These are phyloP conservation scores for Mycena citricolor DNA, from an alignment of 1,284 basidiomycete genomes.

Conservation along the genomic window DNA sequence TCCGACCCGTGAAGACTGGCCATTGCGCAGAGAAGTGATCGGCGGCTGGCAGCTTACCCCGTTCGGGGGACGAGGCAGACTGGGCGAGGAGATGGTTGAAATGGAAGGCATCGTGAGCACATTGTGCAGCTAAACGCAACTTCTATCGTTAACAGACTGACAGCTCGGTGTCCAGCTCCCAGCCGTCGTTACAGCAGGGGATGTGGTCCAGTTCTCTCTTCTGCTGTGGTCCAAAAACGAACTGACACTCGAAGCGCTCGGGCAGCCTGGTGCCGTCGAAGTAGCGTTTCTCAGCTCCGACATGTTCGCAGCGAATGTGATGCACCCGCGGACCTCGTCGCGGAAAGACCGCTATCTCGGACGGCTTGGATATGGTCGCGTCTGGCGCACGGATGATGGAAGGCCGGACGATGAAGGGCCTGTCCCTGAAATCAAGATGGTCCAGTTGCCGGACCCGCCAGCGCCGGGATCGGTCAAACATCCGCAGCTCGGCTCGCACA, in stretches of 20 bases:
- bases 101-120: conserved; percentile 19
- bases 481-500: too few species aligned
- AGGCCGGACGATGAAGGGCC: conserved; percentile 9
- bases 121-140: too few species aligned
- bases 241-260: conserved; percentile 19
- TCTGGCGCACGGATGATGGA: conserved; percentile 17
- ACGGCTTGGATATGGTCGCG: conserved; percentile 11
- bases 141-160: not conserved
- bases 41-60: conserved; percentile 21
- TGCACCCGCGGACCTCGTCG: conserved; percentile 15
- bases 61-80: conserved; percentile 17
- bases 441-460: conserved; percentile 10
- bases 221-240: conserved; percentile 12
- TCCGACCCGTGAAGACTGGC: conserved; percentile 22
- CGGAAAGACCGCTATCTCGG: conserved; percentile 16
- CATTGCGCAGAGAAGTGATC: conserved; percentile 15
- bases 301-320: conserved; percentile 15
- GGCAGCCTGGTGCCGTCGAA: conserved; percentile 15
- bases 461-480: too few species aligned
- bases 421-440: conserved; percentile 2
- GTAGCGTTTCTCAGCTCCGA: conserved; percentile 19
- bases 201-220: conserved; percentile 14
- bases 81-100: conserved; percentile 20
- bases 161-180: conserved; percentile 15
- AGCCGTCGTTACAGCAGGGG: conserved; percentile 15